Conservation (phyloP, 257 asterid genomes). For the Osmanthus fragrans region DNA sequence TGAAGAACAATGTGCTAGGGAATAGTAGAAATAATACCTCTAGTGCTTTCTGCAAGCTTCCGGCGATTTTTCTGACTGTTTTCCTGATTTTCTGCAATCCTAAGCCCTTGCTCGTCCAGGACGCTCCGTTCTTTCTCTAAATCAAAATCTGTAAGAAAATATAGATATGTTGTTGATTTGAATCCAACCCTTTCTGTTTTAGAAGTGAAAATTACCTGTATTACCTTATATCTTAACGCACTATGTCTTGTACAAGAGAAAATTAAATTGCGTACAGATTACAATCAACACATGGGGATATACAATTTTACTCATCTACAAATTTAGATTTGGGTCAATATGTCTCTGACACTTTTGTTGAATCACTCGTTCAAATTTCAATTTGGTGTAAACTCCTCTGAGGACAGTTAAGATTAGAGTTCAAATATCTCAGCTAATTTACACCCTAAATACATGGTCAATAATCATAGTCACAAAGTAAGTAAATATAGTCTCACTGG, state of each 20-base stretch:
- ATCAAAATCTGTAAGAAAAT: slow-evolving; percentile 70
- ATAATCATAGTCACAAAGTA: not conserved
- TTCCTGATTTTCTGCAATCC: slow-evolving; percentile 98
- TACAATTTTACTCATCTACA: not conserved
- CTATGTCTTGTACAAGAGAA: not conserved
- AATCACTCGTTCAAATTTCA: not conserved
- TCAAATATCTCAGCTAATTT: not conserved
- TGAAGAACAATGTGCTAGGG: slow-evolving; percentile 20
- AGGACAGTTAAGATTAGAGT: not conserved
- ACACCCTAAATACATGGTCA: not conserved
- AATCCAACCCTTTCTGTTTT: slow-evolving; percentile 3
- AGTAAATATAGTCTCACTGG: not conserved
- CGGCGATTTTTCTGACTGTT: slow-evolving; percentile 97
- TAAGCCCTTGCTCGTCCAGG: slow-evolving; percentile 92
- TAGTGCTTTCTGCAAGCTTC: slow-evolving; percentile 98
- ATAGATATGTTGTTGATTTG: not conserved
- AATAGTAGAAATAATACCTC: slow-evolving; percentile 55
- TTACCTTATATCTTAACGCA: not conserved
- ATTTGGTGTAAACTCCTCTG: not conserved
- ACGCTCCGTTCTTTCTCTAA: slow-evolving; percentile 86
- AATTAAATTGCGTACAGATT: not conserved
- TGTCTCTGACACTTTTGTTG: not conserved
- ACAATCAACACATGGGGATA: not conserved
- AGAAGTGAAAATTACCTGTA: not conserved
- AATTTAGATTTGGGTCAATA: not conserved